Evolutionary conservation across 2,329 filamentous ascomycete genomes (phyloP), one percentile per base, ranked within the genome.

Genomic region (Annulohypoxylon truncatum): DNA sequence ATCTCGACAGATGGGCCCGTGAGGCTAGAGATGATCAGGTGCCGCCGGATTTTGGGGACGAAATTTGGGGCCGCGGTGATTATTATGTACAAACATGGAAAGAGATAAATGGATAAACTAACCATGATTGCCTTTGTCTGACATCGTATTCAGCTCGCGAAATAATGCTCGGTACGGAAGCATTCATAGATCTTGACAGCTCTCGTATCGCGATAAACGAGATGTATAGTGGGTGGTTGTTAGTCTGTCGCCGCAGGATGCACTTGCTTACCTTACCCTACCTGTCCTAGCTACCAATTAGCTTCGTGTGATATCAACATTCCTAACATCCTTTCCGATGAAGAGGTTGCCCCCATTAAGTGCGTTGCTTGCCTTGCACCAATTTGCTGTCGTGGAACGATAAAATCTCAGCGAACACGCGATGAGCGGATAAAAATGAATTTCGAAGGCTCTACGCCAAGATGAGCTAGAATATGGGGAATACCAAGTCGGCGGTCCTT

Each of bases 171-270:
- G 18, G 6, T 28, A 18, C 13, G 13, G 22, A 29, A 29, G 42
- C 35, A 10, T 20, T 12, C 38, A 33, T 12, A 51, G n/a, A 33
- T 46, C 26, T 47, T 54, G 31, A 28, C 35, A 35, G n/a, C n/a
- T 24, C 47, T 59, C 50, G 28, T 52, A 6, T 50, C 42, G 42
- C 51, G 50, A 33, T 44, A 42, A 50, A 50, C 26, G 31, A 54
- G 24, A 20, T 20, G 29, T 15, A n/a, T 47, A 38, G 6, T 42
- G 22, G 38, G 29, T 15, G 20, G 18, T 62, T 58, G 7, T 24
- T 58, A 15, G 38, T 47, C 38, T 62, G 40, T 18, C 48, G 48
- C 53, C 53, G 48, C 20, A 50, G 40, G 47, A 35, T 57, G 13
- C 29, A 12, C 51, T 20, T 31, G 15, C 33, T 12, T n/a, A n/a